These are phyloP conservation scores for Brassica nigra DNA, from an alignment of 345 rosid species.

Conservation along the genomic window DNA sequence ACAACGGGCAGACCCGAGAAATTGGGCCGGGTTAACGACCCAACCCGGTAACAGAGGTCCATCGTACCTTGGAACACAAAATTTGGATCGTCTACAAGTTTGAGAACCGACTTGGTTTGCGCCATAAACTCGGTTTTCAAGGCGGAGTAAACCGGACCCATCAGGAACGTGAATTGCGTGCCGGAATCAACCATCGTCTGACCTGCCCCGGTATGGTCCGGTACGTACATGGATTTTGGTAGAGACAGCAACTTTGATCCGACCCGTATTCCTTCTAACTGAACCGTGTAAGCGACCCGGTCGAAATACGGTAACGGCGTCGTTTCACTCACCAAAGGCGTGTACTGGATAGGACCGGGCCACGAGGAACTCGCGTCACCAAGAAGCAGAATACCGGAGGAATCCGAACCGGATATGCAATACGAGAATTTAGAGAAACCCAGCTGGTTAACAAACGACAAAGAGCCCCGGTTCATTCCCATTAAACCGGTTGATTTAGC, in stretches of 20 bases:
- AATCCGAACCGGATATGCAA: slow-evolving; percentile 72
- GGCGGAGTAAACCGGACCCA: slow-evolving; percentile 69
- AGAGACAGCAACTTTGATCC: slow-evolving; percentile 45
- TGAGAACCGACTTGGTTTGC: slow-evolving; percentile 53
- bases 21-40: slow-evolving; percentile 19
- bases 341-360: slow-evolving; percentile 57
- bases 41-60: slow-evolving; percentile 62
- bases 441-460: slow-evolving; percentile 71
- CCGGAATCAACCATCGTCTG: slow-evolving; percentile 88
- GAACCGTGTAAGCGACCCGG: slow-evolving; percentile 71
- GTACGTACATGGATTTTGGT: slow-evolving; percentile 56
- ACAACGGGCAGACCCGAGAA: slow-evolving; percentile 52
- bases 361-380: slow-evolving; percentile 57
- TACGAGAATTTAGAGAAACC: slow-evolving; percentile 72
- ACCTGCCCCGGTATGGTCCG: slow-evolving; percentile 87
- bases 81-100: slow-evolving; percentile 50
- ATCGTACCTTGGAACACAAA: slow-evolving; percentile 79
- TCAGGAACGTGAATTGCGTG: slow-evolving; percentile 67
- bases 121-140: slow-evolving; percentile 53
- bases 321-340: slow-evolving; percentile 57
- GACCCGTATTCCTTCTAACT: slow-evolving; percentile 66
- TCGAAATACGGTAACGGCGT: slow-evolving; percentile 71
- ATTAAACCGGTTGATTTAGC: slow-evolving; percentile 67
- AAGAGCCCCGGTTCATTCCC: slow-evolving; percentile 84
- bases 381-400: slow-evolving; percentile 65